Evolutionary conservation across 2,329 filamentous ascomycete genomes (phyloP).

Genomic region (Orbilia blumenaviensis): DNA sequence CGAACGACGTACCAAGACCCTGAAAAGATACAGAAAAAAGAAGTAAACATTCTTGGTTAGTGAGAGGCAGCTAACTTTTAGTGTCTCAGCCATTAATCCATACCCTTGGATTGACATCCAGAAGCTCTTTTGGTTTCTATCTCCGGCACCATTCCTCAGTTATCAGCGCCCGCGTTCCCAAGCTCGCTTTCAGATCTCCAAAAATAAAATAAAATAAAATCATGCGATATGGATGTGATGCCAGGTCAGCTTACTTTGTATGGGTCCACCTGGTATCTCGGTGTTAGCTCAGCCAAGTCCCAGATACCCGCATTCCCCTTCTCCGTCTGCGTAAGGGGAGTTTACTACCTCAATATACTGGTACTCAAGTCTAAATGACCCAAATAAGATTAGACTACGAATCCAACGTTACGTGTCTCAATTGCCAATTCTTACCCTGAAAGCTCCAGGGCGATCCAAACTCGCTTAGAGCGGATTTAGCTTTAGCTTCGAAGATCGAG

Average conservation of each 20-base stretch:
- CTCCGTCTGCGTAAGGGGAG: constrained; percentile 6
- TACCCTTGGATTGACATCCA: constrained; percentile 76
- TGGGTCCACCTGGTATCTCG: constrained; percentile 69
- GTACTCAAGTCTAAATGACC: constrained; percentile 67
- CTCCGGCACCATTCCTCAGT: constrained; percentile 21
- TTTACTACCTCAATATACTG: constrained; percentile 76
- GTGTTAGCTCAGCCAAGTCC: constrained; percentile 29
- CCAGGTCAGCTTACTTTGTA: constrained; percentile 63
- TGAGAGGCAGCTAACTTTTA: constrained; percentile 3
- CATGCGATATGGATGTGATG: neutral
- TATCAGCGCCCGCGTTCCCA: constrained; percentile 19
- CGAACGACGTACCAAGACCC: constrained; percentile 43
- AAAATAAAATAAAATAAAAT: constrained; percentile 1
- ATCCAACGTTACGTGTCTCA: constrained; percentile 11
- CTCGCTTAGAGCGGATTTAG: constrained; percentile 65
- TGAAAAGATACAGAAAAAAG: constrained; percentile 4
- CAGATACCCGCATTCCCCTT: neutral
- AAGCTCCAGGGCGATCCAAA: constrained; percentile 86
- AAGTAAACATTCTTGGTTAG: constrained; percentile 17
- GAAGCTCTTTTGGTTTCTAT: constrained; percentile 72
- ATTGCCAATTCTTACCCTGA: constrained; percentile 66
- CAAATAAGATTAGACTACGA: neutral
- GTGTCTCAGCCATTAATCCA: constrained; percentile 42
- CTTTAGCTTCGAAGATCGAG: constrained; percentile 33
- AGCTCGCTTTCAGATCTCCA: neutral